Evolutionary conservation across 1,284 basidiomycete genomes (phyloP).

Genomic region (Jaminaea rosea): DNA sequence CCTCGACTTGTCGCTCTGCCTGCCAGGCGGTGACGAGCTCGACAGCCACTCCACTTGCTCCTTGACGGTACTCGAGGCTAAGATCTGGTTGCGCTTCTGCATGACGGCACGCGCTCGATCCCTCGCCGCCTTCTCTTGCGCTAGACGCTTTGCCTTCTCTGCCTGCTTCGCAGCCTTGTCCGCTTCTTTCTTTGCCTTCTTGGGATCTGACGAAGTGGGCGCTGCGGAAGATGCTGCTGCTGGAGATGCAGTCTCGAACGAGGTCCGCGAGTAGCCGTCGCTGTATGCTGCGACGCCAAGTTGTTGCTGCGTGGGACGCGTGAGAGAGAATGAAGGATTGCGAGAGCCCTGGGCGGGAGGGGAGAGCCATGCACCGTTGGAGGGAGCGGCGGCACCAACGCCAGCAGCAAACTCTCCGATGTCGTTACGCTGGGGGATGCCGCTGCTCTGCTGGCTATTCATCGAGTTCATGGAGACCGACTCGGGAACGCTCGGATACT

Average conservation of each 20-base stretch:
- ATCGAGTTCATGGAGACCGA: slow-evolving; percentile 23
- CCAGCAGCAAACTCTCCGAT: too few species aligned
- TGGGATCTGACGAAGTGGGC: too few species aligned
- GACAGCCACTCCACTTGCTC: slow-evolving; percentile 39
- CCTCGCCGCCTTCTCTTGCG: slow-evolving; percentile 59
- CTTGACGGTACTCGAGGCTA: slow-evolving; percentile 27
- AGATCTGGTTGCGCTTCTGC: slow-evolving; percentile 61
- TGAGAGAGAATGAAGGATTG: too few species aligned
- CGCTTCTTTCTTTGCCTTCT: slow-evolving; percentile 82
- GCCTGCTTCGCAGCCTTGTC: slow-evolving; percentile 70
- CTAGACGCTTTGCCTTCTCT: slow-evolving; percentile 73
- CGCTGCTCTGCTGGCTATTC: neutral
- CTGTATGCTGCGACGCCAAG: too few species aligned
- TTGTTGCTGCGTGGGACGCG: too few species aligned
- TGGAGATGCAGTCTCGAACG: too few species aligned
- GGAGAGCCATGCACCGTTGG: too few species aligned
- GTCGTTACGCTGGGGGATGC: too few species aligned
- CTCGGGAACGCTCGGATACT: slow-evolving; percentile 33
- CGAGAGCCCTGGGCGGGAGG: too few species aligned
- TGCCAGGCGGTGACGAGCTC: neutral
- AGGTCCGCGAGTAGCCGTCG: too few species aligned
- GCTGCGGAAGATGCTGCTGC: slow-evolving; percentile 2
- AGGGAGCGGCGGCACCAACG: too few species aligned
- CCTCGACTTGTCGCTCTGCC: slow-evolving; percentile 29
- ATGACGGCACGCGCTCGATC: slow-evolving; percentile 92